These are phyloP conservation scores for Kurtzmaniella cleridarum DNA, from an alignment of 805 yeast species.

Conservation along the genomic window DNA sequence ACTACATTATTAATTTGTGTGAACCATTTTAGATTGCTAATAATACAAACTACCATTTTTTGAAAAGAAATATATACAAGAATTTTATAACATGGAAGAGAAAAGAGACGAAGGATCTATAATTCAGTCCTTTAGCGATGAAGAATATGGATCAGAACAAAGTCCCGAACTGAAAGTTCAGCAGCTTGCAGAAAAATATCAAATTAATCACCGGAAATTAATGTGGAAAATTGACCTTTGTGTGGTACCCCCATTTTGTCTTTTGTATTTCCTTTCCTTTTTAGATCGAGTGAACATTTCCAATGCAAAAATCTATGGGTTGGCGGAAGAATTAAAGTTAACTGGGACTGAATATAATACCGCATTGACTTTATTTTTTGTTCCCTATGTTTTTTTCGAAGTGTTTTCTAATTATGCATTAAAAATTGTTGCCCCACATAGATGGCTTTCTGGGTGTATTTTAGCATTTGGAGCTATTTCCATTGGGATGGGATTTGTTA, in stretches of 20 bases:
- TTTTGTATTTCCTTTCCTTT: slow-evolving; percentile 70
- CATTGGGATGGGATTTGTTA: slow-evolving; percentile 61
- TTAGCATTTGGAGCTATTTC: slow-evolving; percentile 59
- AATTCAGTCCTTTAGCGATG: too few species aligned
- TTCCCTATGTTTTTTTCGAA: slow-evolving; percentile 63
- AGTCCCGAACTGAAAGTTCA: slow-evolving; percentile 9
- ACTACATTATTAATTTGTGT: too few species aligned
- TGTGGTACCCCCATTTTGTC: slow-evolving; percentile 71
- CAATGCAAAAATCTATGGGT: slow-evolving; percentile 72
- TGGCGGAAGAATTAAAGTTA: slow-evolving; percentile 50
- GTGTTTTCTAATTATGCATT: slow-evolving; percentile 58
- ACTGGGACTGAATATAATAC: slow-evolving; percentile 56
- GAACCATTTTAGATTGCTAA: too few species aligned
- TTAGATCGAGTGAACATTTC: slow-evolving; percentile 79
- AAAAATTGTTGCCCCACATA: slow-evolving; percentile 56
- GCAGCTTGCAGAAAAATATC: slow-evolving; percentile 22
- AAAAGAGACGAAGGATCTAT: too few species aligned
- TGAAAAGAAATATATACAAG: too few species aligned
- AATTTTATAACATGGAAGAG: too few species aligned
- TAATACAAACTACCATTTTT: too few species aligned
- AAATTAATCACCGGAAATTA: slow-evolving; percentile 49
- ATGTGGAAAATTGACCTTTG: slow-evolving; percentile 64
- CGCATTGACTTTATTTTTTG: slow-evolving; percentile 65
- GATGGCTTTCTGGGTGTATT: slow-evolving; percentile 58
- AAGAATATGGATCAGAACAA: too few species aligned